Conservation (phyloP, 2,329 filamentous ascomycete genomes). For the Bimuria novae-zelandiae region DNA sequence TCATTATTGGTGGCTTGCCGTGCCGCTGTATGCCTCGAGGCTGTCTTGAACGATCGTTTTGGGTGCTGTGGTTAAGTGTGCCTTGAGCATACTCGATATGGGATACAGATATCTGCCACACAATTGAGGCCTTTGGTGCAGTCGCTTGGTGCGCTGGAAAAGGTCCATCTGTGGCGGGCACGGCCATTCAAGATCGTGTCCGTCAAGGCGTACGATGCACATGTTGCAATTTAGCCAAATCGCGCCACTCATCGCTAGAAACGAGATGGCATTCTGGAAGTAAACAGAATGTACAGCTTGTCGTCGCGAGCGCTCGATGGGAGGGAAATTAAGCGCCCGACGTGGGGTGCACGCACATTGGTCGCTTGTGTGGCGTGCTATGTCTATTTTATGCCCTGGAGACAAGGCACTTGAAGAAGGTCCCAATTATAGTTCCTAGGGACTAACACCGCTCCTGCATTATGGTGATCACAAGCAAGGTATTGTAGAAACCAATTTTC, state of each 20-base stretch:
- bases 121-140: not conserved
- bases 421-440: no score
- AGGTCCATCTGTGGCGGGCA: not conserved
- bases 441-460: no score
- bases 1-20: not conserved
- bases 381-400: not conserved
- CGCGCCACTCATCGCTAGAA: not conserved
- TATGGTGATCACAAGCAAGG: no score
- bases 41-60: not conserved
- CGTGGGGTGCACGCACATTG: not conserved
- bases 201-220: not conserved
- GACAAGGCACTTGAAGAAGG: slow-evolving; percentile 8
- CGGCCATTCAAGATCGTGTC: not conserved
- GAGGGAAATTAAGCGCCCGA: not conserved
- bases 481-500: no score
- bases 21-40: not conserved
- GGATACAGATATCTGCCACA: not conserved
- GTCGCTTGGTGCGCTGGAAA: not conserved
- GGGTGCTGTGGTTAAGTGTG: not conserved
- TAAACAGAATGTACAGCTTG: not conserved
- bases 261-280: not conserved
- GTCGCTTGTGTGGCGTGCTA: not conserved
- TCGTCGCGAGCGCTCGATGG: not conserved
- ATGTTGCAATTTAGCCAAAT: not conserved
- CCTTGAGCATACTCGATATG: not conserved